Evolutionary conservation across 1,284 basidiomycete genomes (phyloP), one percentile per base, ranked within the genome.

Genomic region (Microbotryomycetes sp.): DNA sequence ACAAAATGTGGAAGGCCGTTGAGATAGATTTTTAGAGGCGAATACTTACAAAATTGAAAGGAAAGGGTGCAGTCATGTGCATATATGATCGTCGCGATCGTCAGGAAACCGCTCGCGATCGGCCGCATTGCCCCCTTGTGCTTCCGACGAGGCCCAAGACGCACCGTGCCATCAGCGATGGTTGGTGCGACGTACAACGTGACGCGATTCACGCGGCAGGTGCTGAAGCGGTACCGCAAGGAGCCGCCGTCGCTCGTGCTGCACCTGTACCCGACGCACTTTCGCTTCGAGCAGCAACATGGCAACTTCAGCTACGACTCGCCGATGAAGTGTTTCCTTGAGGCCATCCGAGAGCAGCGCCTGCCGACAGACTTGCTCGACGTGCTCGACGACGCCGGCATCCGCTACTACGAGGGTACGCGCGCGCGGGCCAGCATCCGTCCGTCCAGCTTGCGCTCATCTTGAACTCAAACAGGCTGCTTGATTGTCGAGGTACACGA

Each of bases 401-500:
- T 72, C 13, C 46, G 52, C 41, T 72, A 70, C 54, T 70, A 68
- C 60, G 70, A 71, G 15, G 71, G 66, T 63, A 11, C 28, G 52
- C 27, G 15, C 16, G 13, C 47, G 7, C 18, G 5, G 13, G 30
- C 13, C 3, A 6, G 21, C n/a, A 28, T 21, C 16, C 27, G 9
- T 21, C 27, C 6, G 3, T 31, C 18, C 6, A n/a, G 26, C 24
- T 3, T 11, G 4, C 26, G 7, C 30, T 50, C 3, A 41, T 3
- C 15, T 13, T 23, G 52, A 2, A 26, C 2, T 21, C 3, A 46
- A 2, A 7, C 54, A 66, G 65, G 71, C n/a, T 72, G 70, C 52
- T 64, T 72, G 30, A 71, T 72, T 28, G 68, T 72, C 47, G 69
- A 72, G 57, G 70, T 72, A 24, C 67, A 70, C 66, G 71, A 72